Evolutionary conservation across 768 basidiomycete species (phyloP).

Genomic region (Calocera viscosa): DNA sequence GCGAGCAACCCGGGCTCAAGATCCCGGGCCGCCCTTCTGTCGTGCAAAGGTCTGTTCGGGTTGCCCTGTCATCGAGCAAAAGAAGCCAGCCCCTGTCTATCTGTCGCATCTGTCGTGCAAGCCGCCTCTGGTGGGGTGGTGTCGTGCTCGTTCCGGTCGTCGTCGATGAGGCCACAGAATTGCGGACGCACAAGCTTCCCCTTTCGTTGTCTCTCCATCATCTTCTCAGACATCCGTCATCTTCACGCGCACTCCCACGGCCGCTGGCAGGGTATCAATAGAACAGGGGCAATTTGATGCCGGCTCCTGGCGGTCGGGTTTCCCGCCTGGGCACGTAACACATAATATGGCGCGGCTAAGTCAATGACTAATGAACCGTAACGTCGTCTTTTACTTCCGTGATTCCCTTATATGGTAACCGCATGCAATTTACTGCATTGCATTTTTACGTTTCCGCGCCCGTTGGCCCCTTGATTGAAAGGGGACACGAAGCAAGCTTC

Average conservation of each 20-base stretch:
- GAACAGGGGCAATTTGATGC: conserved; percentile 7
- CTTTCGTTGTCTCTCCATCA: conserved; percentile 6
- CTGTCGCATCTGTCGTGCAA: conserved; percentile 4
- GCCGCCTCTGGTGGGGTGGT: not conserved
- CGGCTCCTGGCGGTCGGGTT: conserved; percentile 5
- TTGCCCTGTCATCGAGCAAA: conserved; percentile 8
- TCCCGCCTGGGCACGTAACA: not conserved
- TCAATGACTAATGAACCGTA: not conserved
- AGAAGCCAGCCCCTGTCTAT: not conserved
- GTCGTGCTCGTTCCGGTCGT: not conserved
- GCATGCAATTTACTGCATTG: not conserved
- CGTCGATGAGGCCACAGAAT: conserved; percentile 6
- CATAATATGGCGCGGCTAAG: not conserved
- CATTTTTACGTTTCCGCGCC: not conserved
- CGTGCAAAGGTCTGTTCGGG: conserved; percentile 5
- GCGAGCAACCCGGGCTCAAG: not conserved
- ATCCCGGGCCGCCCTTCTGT: not conserved
- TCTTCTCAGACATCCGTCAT: conserved; percentile 4
- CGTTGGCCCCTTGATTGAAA: not conserved
- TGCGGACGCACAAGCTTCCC: not conserved
- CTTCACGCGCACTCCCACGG: conserved; percentile 3
- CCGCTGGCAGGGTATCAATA: conserved; percentile 6
- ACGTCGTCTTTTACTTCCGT: not conserved
- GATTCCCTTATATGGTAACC: conserved; percentile 2
- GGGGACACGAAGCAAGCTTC: not conserved